phyloP scores from a whole-genome alignment of 2,329 filamentous ascomycete species.

The Diaporthe capsici region DNA sequence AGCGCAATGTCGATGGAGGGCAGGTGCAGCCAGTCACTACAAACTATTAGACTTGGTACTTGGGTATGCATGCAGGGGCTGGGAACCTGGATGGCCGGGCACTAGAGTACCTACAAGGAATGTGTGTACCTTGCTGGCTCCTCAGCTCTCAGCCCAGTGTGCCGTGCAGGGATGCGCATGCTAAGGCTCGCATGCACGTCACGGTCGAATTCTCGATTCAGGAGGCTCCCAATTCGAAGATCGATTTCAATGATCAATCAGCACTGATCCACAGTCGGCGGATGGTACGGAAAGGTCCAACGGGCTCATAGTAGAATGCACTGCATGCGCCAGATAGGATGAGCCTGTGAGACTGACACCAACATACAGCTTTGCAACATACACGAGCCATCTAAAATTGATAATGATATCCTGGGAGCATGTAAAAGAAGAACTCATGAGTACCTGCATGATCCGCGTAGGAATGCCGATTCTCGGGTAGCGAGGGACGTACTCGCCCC shows the following conservation, averaged over 20 bases:
- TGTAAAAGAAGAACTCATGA: not conserved
- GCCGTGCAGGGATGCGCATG: slow-evolving; percentile 4
- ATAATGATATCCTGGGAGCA: not conserved
- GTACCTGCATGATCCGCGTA: not conserved
- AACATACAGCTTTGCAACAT: not conserved
- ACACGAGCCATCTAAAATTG: not conserved
- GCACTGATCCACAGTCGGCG: not conserved
- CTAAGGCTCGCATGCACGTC: not conserved
- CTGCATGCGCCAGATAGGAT: not conserved
- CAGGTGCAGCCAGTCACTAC: slow-evolving; percentile 9
- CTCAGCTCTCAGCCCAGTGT: not conserved
- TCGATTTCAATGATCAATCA: slow-evolving; percentile 12
- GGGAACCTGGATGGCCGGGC: slow-evolving; percentile 31
- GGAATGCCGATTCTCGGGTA: not conserved
- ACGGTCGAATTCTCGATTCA: slow-evolving; percentile 1
- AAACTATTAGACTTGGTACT: not conserved
- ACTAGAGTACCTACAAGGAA: not conserved
- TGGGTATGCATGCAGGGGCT: slow-evolving; percentile 2
- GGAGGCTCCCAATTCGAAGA: not conserved
- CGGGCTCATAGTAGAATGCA: not conserved
- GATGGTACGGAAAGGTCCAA: not conserved
- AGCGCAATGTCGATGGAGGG: slow-evolving; percentile 15
- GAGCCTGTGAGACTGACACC: not conserved
- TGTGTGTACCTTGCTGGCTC: not conserved
- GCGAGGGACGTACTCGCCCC: not conserved